Percentiles rank a stretch among this genome's conserved stretches.
phyloP scores from a whole-genome alignment of 164 flowering plant genomes.

The Vitis cinerea region DNA sequence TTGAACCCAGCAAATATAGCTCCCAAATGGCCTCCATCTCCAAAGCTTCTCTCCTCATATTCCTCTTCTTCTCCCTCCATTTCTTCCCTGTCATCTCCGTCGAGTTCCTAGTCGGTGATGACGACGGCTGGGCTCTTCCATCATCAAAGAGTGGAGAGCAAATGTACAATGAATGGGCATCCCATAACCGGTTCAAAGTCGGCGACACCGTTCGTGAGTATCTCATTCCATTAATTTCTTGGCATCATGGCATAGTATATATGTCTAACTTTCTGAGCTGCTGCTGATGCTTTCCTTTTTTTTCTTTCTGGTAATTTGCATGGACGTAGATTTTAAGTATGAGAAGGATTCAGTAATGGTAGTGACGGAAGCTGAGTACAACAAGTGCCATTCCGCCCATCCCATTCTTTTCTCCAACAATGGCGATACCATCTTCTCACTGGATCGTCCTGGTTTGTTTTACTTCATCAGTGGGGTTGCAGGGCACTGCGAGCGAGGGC shows the following conservation, averaged over 20 bases:
- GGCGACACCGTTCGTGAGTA: conserved; percentile 66
- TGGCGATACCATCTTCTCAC: conserved; percentile 36
- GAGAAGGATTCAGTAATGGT: conserved; percentile 55
- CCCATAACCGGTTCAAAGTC: conserved; percentile 51
- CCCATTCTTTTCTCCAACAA: conserved; percentile 62
- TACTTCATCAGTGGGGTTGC: conserved; percentile 63
- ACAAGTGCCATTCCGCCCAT: conserved; percentile 38
- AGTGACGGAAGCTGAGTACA: conserved; percentile 51
- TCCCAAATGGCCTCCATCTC: background rate
- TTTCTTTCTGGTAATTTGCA: background rate
- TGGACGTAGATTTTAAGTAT: conserved; percentile 45
- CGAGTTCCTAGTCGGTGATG: conserved; percentile 53
- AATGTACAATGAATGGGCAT: conserved; percentile 65
- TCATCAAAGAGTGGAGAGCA: conserved; percentile 25
- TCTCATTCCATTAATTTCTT: background rate
- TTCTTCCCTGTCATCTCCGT: conserved; percentile 15
- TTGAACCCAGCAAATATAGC: background rate
- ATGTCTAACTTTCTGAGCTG: background rate
- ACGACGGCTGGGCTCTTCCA: conserved; percentile 57
- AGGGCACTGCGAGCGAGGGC: conserved; percentile 59
- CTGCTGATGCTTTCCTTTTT: background rate
- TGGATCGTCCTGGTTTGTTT: conserved; percentile 48
- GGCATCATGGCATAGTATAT: background rate
- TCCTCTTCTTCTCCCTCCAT: conserved; percentile 21
- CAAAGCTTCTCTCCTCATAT: conserved; percentile 12